phyloP scores from a whole-genome alignment of 352 stramenopile species.

The Thraustotheca clavata region DNA sequence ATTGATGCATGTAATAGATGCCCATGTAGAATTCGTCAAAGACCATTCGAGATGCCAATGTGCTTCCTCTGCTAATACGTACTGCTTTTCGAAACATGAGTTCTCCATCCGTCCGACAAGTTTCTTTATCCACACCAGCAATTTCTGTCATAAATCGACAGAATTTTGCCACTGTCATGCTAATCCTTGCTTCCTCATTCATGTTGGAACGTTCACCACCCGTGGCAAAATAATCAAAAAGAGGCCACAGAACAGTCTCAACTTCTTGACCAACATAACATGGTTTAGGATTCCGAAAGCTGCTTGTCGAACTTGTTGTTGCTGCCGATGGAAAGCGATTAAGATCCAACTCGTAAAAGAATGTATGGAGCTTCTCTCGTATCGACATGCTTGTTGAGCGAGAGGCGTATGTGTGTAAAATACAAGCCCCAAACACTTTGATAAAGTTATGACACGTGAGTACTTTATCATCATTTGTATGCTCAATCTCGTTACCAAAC shows the following conservation, averaged over 20 bases:
- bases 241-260: constrained; percentile 61
- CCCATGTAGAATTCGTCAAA: constrained; percentile 69
- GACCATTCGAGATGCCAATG: constrained; percentile 30
- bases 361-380: constrained; percentile 54
- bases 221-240: constrained; percentile 68
- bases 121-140: constrained; percentile 26
- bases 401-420: constrained; percentile 42
- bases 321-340: background rate
- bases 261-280: constrained; percentile 62
- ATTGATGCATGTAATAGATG: constrained; percentile 46
- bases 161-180: constrained; percentile 44
- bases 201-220: constrained; percentile 1
- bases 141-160: constrained; percentile 64
- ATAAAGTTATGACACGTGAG: constrained; percentile 41
- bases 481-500: constrained; percentile 26
- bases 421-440: constrained; percentile 49
- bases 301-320: constrained; percentile 31
- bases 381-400: constrained; percentile 31
- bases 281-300: constrained; percentile 25
- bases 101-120: constrained; percentile 22
- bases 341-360: constrained; percentile 46
- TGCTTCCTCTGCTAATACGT: constrained; percentile 28
- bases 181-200: constrained; percentile 29
- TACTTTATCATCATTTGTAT: constrained; percentile 11
- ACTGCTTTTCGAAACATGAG: constrained; percentile 32